Base-by-base conservation (phyloP, 2,329 filamentous ascomycete species). In the Colletotrichum australisinense region DNA sequence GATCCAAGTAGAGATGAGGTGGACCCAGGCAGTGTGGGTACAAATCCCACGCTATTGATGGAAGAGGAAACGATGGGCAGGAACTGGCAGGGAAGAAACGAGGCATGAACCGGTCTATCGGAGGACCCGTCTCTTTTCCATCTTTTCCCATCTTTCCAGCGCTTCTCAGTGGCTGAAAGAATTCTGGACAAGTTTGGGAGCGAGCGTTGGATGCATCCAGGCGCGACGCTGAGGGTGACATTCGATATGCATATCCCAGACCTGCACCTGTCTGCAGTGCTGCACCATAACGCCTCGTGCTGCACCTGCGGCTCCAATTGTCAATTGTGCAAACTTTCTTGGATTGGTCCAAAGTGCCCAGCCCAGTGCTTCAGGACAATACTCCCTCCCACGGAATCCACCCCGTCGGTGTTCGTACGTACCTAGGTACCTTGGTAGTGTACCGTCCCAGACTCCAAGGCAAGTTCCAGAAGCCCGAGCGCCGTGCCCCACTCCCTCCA, bases 31-130 rank as follows among this genome's bases (percentile, higher is more conserved):
- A 1, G n/a, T 35, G 32, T 66, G 71, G 71, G 9, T 5, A 24
- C 14, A 2, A 1, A 3, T 9, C 58, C 7, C 24, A 57, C 22
- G 57, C 56, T 49, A 62, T 52, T 12, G 5, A 26, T 35, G 0
- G 14, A 57, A 55, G 5, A 9, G 67, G 67, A 30, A 73, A 65
- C 19, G 67, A 70, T 73, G 22, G 55, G 35, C 67, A 73, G 70
- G 56, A 35, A 70, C 66, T 55, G 46, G n/a, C 46, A 60, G 26
- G 56, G 67, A 70, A 60, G 14, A 11, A 52, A 49, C 66, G 49
- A 70, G 60, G 60, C 60, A 62, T 56, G 35, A 73, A 70, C 70
- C 70, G 38, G 67, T 62, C 70, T 56, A 60, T 69, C 60, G 66
- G 66, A 28, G 69, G 69, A 58, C 19, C 55, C 55, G 62, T 70